Conservation (phyloP, 257 asterid species). For the Rauvolfia tetraphylla region DNA sequence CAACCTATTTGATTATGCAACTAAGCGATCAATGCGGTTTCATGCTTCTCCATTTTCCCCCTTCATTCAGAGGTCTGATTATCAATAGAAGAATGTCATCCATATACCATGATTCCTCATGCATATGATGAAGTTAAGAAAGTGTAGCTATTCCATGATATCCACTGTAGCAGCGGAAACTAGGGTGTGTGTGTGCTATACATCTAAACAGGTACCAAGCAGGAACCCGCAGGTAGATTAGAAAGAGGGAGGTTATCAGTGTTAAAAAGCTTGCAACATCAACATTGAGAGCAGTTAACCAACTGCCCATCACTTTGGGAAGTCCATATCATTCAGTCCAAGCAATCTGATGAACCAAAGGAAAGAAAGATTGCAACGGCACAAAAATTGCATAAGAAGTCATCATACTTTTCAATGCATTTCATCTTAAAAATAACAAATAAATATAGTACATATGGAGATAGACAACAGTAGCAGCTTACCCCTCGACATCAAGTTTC, state of each 20-base stretch:
- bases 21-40: neutral
- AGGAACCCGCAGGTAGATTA: neutral
- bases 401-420: neutral
- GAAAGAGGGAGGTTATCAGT: neutral
- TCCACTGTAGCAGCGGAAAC: neutral
- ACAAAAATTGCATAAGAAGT: neutral
- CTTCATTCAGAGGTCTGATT: neutral
- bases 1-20: neutral
- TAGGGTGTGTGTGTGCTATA: neutral
- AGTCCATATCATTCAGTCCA: neutral
- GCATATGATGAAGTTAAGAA: neutral
- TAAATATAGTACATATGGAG: neutral
- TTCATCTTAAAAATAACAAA: neutral
- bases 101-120: neutral
- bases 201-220: neutral
- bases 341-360: neutral
- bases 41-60: neutral
- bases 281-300: neutral
- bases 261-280: neutral
- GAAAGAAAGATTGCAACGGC: neutral
- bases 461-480: constrained; percentile 21
- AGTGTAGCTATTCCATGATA: neutral
- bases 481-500: constrained; percentile 94
- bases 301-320: neutral
- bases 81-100: neutral